Evolutionary conservation across 768 basidiomycete species (phyloP).

Genomic region (Boletus insuetus): DNA sequence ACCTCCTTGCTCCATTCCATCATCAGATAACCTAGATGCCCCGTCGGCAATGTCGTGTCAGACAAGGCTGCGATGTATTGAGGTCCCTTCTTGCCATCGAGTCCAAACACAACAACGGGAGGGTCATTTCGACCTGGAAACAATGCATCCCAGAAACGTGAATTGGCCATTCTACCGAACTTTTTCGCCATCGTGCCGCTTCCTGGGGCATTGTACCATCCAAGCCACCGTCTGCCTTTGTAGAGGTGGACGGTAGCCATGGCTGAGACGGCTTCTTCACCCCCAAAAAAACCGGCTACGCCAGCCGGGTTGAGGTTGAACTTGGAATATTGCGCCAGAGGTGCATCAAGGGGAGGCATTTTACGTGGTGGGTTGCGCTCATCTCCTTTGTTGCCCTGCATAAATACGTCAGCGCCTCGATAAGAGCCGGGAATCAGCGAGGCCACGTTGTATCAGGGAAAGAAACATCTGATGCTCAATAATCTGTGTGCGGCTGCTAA

Average conservation of each 20-base stretch:
- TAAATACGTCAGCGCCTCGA: background rate
- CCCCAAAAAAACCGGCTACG: conserved; percentile 37
- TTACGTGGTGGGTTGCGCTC: too few species aligned
- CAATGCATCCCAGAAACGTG: conserved; percentile 32
- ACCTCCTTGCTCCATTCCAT: conserved; percentile 12
- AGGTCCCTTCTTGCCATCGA: conserved; percentile 31
- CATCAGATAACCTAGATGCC: conserved; percentile 29
- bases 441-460: too few species aligned
- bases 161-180: conserved; percentile 31
- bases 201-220: conserved; percentile 38
- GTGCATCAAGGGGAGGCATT: conserved; percentile 11
- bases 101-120: conserved; percentile 25
- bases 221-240: conserved; percentile 31
- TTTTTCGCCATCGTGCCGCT: conserved; percentile 31
- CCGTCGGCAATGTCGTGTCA: conserved; percentile 26
- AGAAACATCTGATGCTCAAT: background rate
- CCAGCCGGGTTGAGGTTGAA: conserved; percentile 29
- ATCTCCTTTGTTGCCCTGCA: background rate
- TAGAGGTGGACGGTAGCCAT: conserved; percentile 34
- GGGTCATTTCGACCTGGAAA: conserved; percentile 30
- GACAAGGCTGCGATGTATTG: conserved; percentile 29
- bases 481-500: background rate
- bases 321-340: conserved; percentile 1
- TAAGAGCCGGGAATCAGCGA: too few species aligned
- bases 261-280: conserved; percentile 35